Conservation (phyloP, 768 basidiomycete genomes). For the Suillus subalutaceus region DNA sequence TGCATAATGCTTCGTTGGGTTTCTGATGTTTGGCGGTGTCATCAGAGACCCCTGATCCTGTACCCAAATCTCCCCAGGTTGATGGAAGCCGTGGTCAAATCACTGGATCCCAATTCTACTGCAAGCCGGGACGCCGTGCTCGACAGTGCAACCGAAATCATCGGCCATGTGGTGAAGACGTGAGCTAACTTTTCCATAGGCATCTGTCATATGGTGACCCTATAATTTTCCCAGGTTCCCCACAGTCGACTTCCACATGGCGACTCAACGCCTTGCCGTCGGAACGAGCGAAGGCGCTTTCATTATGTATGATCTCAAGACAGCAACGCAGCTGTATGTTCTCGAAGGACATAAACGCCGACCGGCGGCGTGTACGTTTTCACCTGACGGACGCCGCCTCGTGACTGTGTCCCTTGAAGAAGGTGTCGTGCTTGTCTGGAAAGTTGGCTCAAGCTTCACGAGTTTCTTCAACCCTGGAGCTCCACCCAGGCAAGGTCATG, state of each 20-base stretch:
- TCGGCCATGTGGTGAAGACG: constrained; percentile 94
- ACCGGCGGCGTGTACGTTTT: constrained; percentile 86
- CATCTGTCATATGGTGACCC: not conserved
- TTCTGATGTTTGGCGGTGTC: not conserved
- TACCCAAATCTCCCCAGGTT: constrained; percentile 82
- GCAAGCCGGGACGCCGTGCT: constrained; percentile 80
- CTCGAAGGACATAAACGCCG: constrained; percentile 87
- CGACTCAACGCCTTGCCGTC: constrained; percentile 85
- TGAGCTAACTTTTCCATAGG: constrained; percentile 38
- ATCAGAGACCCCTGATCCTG: constrained; percentile 80
- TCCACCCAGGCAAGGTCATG: constrained; percentile 86
- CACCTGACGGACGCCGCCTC: constrained; percentile 88
- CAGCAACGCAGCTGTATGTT: constrained; percentile 92
- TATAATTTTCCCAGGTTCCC: constrained; percentile 63
- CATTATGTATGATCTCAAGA: constrained; percentile 96
- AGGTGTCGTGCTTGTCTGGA: constrained; percentile 88
- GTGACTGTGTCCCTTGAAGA: constrained; percentile 89
- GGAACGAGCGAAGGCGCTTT: constrained; percentile 95
- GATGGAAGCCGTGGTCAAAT: constrained; percentile 95
- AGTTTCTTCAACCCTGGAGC: constrained; percentile 92
- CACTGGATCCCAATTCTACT: constrained; percentile 87
- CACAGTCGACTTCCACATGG: constrained; percentile 90
- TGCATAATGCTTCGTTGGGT: not conserved
- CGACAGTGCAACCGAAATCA: constrained; percentile 91
- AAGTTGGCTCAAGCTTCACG: constrained; percentile 86